These are phyloP conservation scores for Blastobotrys chiropterorum DNA, from an alignment of 805 yeast species.

Conservation along the genomic window DNA sequence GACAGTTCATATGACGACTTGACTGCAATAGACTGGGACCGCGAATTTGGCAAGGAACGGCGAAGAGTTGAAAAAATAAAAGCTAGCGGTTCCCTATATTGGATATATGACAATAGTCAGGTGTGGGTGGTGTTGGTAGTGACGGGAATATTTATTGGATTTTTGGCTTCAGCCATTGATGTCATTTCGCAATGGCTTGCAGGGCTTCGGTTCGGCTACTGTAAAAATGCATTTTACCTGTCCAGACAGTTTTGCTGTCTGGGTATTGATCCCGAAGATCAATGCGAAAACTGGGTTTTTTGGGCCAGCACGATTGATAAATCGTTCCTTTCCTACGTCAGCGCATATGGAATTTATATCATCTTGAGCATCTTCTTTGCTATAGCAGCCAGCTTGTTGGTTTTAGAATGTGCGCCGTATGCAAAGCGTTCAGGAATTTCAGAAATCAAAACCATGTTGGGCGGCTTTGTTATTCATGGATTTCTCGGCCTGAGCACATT, in stretches of 20 bases:
- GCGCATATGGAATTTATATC: conserved; percentile 35
- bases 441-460: conserved; percentile 61
- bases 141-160: conserved; percentile 70
- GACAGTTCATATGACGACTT: conserved; percentile 7
- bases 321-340: conserved; percentile 28
- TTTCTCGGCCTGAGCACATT: conserved; percentile 50
- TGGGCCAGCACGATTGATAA: conserved; percentile 29
- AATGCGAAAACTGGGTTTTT: conserved; percentile 36
- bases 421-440: conserved; percentile 61
- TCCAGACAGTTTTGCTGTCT: conserved; percentile 72
- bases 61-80: conserved; percentile 10
- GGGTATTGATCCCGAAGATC: conserved; percentile 38
- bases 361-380: conserved; percentile 37
- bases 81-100: conserved; percentile 21
- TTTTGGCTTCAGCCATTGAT: conserved; percentile 71
- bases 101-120: conserved; percentile 30
- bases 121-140: conserved; percentile 63
- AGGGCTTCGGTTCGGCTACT: conserved; percentile 67
- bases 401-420: conserved; percentile 30
- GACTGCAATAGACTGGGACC: conserved; percentile 32
- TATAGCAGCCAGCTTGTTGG: conserved; percentile 33
- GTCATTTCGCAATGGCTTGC: conserved; percentile 78
- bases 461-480: conserved; percentile 52
- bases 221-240: conserved; percentile 56
- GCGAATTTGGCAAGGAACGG: conserved; percentile 29